These are phyloP conservation scores for Clarireedia monteithiana DNA, from an alignment of 2,329 filamentous ascomycete genomes.

Conservation along the genomic window DNA sequence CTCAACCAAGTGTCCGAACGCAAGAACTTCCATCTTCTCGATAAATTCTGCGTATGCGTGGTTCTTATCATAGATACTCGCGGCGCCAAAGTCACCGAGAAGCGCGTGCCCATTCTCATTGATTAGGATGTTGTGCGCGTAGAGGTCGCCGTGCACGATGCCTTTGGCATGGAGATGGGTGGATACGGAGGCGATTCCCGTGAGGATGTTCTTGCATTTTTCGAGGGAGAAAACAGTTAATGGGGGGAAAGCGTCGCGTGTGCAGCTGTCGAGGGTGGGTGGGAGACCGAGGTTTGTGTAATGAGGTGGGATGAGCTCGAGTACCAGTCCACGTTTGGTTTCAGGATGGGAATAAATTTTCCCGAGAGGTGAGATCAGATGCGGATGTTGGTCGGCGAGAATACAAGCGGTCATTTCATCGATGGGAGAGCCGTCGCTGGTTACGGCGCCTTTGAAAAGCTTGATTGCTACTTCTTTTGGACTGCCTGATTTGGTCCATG, in stretches of 20 bases:
- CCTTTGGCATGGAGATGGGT: slow-evolving; percentile 37
- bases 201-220: slow-evolving; percentile 32
- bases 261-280: slow-evolving; percentile 39
- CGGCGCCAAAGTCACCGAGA: slow-evolving; percentile 41
- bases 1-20: slow-evolving; percentile 40
- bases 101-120: slow-evolving; percentile 35
- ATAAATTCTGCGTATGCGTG: slow-evolving; percentile 23
- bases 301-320: slow-evolving; percentile 38
- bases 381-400: slow-evolving; percentile 37
- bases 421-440: slow-evolving; percentile 39
- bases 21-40: slow-evolving; percentile 40
- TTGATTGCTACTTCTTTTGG: slow-evolving; percentile 39
- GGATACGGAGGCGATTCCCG: slow-evolving; percentile 35
- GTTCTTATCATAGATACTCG: slow-evolving; percentile 35
- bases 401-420: slow-evolving; percentile 43
- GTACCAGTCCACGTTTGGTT: slow-evolving; percentile 35
- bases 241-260: slow-evolving; percentile 35
- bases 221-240: slow-evolving; percentile 26
- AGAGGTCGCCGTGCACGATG: slow-evolving; percentile 40
- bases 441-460: slow-evolving; percentile 40
- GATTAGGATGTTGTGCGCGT: slow-evolving; percentile 41
- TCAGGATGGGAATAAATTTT: slow-evolving; percentile 35
- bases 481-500: slow-evolving; percentile 28
- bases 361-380: slow-evolving; percentile 39
- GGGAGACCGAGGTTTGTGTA: slow-evolving; percentile 38